phyloP scores from a whole-genome alignment of 2,329 filamentous ascomycete genomes.

The Penicillium glabrum region DNA sequence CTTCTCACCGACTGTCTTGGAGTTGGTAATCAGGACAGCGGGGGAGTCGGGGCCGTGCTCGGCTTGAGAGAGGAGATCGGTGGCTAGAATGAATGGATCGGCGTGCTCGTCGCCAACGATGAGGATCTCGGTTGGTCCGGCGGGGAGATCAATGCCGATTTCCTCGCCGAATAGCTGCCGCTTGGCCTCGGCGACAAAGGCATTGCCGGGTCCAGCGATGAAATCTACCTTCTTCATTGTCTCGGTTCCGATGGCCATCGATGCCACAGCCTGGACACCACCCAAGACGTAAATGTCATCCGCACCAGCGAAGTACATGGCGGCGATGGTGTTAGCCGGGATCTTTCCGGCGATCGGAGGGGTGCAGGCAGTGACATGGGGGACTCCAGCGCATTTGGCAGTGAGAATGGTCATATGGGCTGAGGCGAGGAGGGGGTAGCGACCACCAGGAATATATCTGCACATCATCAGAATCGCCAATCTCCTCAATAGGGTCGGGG shows the following conservation, averaged over 20 bases:
- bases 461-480: not conserved
- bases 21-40: conserved; percentile 52
- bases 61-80: conserved; percentile 51
- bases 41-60: conserved; percentile 56
- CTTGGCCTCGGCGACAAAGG: conserved; percentile 57
- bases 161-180: conserved; percentile 52
- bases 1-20: conserved; percentile 38
- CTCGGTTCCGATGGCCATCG: conserved; percentile 54
- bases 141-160: conserved; percentile 56
- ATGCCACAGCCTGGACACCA: conserved; percentile 54
- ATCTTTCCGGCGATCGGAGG: conserved; percentile 52
- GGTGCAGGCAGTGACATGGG: conserved; percentile 53
- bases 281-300: conserved; percentile 54
- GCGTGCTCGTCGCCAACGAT: conserved; percentile 51
- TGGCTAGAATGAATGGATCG: conserved; percentile 48
- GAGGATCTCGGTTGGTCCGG: conserved; percentile 55
- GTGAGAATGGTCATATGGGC: conserved; percentile 59
- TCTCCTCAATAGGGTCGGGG: not conserved
- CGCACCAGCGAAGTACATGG: conserved; percentile 52
- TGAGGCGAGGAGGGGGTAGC: conserved; percentile 55
- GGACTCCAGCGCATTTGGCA: conserved; percentile 55
- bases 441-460: conserved; percentile 51
- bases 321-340: conserved; percentile 51
- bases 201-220: conserved; percentile 55
- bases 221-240: conserved; percentile 52